A percentile compares a stretch with the other conserved stretches of the same genome.
phyloP scores from a whole-genome alignment of 2,329 filamentous ascomycete species.

The Pseudophaeomoniella oleicola region DNA sequence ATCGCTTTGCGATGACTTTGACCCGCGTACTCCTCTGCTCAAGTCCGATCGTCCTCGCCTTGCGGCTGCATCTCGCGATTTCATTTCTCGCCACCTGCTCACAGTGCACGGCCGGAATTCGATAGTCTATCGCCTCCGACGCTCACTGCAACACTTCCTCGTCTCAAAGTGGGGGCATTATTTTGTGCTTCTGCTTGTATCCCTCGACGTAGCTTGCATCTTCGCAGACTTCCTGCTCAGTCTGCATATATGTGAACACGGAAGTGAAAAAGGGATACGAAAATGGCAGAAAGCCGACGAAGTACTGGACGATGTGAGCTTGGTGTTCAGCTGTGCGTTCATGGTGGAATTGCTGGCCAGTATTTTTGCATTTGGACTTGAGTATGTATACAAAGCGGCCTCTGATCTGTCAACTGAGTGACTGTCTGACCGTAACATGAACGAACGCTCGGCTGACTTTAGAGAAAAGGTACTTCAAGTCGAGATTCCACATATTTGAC shows the following conservation, averaged over 20 bases:
- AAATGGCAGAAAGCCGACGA: constrained; percentile 22
- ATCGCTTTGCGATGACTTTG: not conserved
- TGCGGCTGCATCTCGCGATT: not conserved
- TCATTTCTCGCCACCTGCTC: constrained; percentile 3
- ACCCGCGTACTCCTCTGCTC: constrained; percentile 2
- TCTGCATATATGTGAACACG: constrained; percentile 32
- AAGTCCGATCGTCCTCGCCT: constrained; percentile 2
- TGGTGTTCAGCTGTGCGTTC: constrained; percentile 51
- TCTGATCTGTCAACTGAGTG: too few species aligned
- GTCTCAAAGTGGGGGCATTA: constrained; percentile 35
- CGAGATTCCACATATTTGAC: constrained; percentile 51
- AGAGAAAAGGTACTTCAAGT: constrained; percentile 43
- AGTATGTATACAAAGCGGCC: constrained; percentile 29
- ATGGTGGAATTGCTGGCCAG: constrained; percentile 45
- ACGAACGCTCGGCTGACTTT: too few species aligned
- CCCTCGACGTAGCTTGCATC: constrained; percentile 35
- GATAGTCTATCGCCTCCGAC: constrained; percentile 7
- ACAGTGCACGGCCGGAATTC: constrained; percentile 2
- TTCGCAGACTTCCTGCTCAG: constrained; percentile 38
- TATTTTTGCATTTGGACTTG: constrained; percentile 46
- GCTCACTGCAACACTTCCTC: constrained; percentile 20
- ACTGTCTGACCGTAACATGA: too few species aligned
- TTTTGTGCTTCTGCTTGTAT: constrained; percentile 31
- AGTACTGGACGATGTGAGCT: constrained; percentile 35
- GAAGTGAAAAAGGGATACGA: constrained; percentile 7